These are phyloP conservation scores for Blastocystis sp. DNA, from an alignment of 352 stramenopile species.

Conservation along the genomic window DNA sequence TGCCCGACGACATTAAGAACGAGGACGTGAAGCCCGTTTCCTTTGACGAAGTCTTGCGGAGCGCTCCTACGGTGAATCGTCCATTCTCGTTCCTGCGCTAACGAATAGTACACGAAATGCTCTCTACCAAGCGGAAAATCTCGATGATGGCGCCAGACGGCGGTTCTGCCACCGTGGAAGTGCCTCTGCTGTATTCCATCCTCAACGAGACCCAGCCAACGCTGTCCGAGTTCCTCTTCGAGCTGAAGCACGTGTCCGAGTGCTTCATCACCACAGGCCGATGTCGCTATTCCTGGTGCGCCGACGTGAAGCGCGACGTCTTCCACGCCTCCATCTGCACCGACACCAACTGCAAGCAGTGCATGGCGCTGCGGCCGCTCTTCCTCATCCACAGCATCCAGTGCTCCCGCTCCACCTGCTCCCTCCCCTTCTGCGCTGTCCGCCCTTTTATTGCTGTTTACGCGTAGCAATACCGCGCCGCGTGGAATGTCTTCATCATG, in stretches of 20 bases:
- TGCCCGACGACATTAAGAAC: slow-evolving; percentile 18
- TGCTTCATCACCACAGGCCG: background rate
- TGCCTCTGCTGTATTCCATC: background rate
- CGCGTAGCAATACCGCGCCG: slow-evolving; percentile 20
- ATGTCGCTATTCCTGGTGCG: slow-evolving; percentile 5
- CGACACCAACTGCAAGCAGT: slow-evolving; percentile 2
- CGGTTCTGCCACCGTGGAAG: background rate
- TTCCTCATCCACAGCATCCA: slow-evolving; percentile 51
- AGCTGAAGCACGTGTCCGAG: slow-evolving; percentile 18
- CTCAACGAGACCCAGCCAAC: background rate
- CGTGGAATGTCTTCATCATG: slow-evolving; percentile 14
- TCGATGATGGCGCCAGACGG: background rate
- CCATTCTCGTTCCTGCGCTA: background rate
- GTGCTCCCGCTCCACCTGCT: slow-evolving; percentile 10
- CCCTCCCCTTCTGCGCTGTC: slow-evolving; percentile 16
- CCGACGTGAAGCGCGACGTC: background rate
- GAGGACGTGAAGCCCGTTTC: background rate
- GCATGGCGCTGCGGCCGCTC: slow-evolving; percentile 25
- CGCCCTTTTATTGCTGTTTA: background rate
- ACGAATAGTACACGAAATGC: slow-evolving; percentile 6
- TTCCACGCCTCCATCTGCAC: slow-evolving; percentile 48
- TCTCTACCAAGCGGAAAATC: background rate
- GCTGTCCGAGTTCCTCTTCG: background rate
- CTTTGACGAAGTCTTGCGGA: background rate
- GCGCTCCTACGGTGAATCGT: background rate